Conservation (phyloP, 1,139 yeast species). For the Saccharomycopsis phalli region DNA sequence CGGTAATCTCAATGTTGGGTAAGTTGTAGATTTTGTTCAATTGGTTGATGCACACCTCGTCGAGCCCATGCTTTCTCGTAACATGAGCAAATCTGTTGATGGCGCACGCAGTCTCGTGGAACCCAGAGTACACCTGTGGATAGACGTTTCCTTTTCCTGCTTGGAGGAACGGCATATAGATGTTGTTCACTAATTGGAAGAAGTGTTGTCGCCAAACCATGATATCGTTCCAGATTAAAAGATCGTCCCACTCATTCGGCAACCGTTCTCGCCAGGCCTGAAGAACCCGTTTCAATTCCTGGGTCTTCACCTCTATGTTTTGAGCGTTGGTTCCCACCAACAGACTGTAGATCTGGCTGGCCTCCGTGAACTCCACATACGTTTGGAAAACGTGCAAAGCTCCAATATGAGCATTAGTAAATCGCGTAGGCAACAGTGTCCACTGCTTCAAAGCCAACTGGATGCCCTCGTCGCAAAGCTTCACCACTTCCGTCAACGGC, state of each 20-base stretch:
- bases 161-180: conserved; percentile 83
- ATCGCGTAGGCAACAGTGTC: conserved; percentile 78
- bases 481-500: conserved; percentile 69
- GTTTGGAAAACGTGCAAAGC: conserved; percentile 93
- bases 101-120: conserved; percentile 99
- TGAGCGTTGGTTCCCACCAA: conserved; percentile 86
- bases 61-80: conserved; percentile 93
- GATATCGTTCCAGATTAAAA: conserved; percentile 93
- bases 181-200: conserved; percentile 90
- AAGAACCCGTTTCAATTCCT: conserved; percentile 85
- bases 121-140: conserved; percentile 94
- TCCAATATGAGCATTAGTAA: conserved; percentile 82
- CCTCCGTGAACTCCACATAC: conserved; percentile 96
- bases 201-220: conserved; percentile 99
- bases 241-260: conserved; percentile 98
- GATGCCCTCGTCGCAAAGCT: conserved; percentile 91
- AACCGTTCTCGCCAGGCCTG: conserved; percentile 98
- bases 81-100: conserved; percentile 97
- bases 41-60: conserved; percentile 92
- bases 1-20: conserved; percentile 97
- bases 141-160: conserved; percentile 72
- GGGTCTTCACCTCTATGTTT: conserved; percentile 85
- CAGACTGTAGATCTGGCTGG: conserved; percentile 88
- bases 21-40: conserved; percentile 88
- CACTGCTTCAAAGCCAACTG: conserved; percentile 88